Percentiles rank a stretch among this genome's conserved stretches.
These are phyloP conservation scores for Talaromyces sp. DNA, from an alignment of 2,329 filamentous ascomycete species.

Conservation along the genomic window DNA sequence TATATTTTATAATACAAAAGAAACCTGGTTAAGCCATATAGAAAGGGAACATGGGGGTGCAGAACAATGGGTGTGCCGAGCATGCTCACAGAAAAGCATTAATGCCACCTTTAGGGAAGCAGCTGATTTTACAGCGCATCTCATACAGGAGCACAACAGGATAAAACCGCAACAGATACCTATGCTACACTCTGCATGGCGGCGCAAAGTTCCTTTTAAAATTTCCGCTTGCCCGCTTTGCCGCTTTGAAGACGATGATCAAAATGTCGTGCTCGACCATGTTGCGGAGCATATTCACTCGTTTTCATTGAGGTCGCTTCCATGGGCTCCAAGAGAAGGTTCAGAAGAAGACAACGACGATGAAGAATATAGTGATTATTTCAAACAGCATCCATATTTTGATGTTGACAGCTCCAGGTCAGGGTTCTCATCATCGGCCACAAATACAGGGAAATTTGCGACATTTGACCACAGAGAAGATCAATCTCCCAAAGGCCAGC, in stretches of 20 bases:
- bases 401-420: neutral
- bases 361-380: neutral
- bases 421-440: neutral
- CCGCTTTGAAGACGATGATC: neutral
- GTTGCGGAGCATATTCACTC: slow-evolving; percentile 3
- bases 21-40: neutral
- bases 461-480: neutral
- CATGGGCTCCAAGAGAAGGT: neutral
- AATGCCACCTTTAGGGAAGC: neutral
- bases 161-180: slow-evolving; percentile 1
- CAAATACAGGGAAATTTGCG: neutral
- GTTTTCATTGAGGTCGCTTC: slow-evolving; percentile 1
- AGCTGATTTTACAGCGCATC: neutral
- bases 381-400: slow-evolving; percentile 1
- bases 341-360: neutral
- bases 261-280: neutral
- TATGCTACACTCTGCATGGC: slow-evolving; percentile 1
- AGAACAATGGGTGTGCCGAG: neutral
- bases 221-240: neutral
- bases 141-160: neutral
- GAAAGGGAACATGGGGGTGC: neutral
- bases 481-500: neutral
- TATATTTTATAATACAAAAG: neutral
- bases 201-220: neutral
- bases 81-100: neutral